phyloP scores from a whole-genome alignment of 768 basidiomycete genomes.

The Kondoa subrosea region DNA sequence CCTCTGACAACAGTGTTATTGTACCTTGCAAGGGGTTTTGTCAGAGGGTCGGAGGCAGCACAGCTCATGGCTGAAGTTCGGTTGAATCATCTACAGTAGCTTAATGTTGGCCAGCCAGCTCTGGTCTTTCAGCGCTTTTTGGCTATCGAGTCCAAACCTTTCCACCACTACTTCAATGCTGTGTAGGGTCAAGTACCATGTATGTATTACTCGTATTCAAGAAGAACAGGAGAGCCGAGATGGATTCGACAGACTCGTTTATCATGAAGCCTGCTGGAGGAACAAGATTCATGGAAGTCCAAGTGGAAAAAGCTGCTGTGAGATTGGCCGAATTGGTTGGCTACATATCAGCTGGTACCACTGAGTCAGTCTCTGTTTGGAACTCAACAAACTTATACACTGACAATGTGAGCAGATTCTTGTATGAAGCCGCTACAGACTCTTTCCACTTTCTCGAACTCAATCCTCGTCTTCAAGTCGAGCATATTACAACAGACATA shows the following conservation, averaged over 20 bases:
- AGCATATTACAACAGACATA: conserved; percentile 99
- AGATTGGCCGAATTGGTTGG: conserved; percentile 96
- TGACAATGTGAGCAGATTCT: conserved; percentile 41
- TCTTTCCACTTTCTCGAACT: conserved; percentile 94
- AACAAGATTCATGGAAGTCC: conserved; percentile 93
- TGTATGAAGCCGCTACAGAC: conserved; percentile 85
- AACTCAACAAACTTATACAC: conserved; percentile 8
- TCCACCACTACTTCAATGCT: conserved; percentile 86
- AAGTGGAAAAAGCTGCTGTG: conserved; percentile 98
- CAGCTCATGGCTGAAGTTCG: too few species aligned
- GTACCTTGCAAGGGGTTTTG: too few species aligned
- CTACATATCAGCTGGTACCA: conserved; percentile 91
- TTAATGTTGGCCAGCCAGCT: too few species aligned
- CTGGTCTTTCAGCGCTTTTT: too few species aligned
- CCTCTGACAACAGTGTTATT: too few species aligned
- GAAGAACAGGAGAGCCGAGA: not conserved
- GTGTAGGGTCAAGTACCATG: conserved; percentile 94
- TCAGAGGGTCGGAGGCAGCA: too few species aligned
- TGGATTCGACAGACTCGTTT: conserved; percentile 57
- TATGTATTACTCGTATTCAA: conserved; percentile 34
- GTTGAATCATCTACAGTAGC: too few species aligned
- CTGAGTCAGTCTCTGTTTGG: conserved; percentile 12
- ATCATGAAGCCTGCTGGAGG: conserved; percentile 99
- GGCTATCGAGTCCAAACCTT: too few species aligned
- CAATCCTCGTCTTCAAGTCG: conserved; percentile 97